Percentiles rank a stretch among this genome's conserved stretches.
Evolutionary conservation across 2,329 filamentous ascomycete genomes (phyloP).

Genomic region (Diplodia mutila): DNA sequence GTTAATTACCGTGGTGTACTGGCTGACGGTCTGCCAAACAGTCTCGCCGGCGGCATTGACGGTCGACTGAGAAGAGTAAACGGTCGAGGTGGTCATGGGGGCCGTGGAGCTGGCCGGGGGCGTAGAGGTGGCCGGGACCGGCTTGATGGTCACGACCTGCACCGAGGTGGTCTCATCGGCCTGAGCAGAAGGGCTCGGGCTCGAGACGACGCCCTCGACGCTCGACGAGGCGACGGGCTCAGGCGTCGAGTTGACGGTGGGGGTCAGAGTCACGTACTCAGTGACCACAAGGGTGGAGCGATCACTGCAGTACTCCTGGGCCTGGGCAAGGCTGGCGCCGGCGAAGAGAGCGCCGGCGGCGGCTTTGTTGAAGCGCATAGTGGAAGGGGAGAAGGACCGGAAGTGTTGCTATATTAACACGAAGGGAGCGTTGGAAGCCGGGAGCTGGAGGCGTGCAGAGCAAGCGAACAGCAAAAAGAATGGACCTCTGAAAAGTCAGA

Average conservation of each 20-base stretch:
- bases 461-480: slow-evolving; percentile 7
- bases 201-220: not conserved
- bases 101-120: not conserved
- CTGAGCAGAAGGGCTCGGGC: not conserved
- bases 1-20: slow-evolving; percentile 13
- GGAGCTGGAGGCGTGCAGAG: not conserved
- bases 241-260: slow-evolving; percentile 16
- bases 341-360: slow-evolving; percentile 20
- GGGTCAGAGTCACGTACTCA: slow-evolving; percentile 23
- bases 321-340: slow-evolving; percentile 18
- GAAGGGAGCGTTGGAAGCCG: slow-evolving; percentile 11
- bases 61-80: not conserved
- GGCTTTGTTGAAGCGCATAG: slow-evolving; percentile 25
- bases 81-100: slow-evolving; percentile 15
- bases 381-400: not conserved
- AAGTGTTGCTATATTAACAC: not conserved
- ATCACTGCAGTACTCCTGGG: slow-evolving; percentile 25
- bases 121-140: slow-evolving; percentile 4
- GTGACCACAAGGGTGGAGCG: slow-evolving; percentile 20
- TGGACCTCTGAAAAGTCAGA: slow-evolving; percentile 27
- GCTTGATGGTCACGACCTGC: slow-evolving; percentile 10
- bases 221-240: not conserved
- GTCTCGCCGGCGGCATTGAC: not conserved
- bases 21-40: not conserved
- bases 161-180: slow-evolving; percentile 12